Percentiles rank a stretch among this genome's conserved stretches.
Conservation (phyloP, 2,329 filamentous ascomycete genomes). For the Hymenoscyphus salicellus region DNA sequence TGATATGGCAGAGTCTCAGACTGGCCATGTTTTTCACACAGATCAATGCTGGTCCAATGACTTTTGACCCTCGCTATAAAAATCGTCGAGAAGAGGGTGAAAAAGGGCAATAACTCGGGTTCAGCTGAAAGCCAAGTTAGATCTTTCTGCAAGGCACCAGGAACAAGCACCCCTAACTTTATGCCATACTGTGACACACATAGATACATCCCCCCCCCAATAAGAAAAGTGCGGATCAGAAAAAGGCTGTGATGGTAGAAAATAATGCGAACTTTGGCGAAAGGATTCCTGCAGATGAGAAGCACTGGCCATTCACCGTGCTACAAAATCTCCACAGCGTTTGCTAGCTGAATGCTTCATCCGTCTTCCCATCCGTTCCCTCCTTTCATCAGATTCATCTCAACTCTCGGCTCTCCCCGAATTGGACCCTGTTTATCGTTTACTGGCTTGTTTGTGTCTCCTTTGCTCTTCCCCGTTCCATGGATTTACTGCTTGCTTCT, state of each 20-base stretch:
- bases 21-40: background rate
- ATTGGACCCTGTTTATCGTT: background rate
- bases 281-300: background rate
- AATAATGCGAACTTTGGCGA: background rate
- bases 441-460: background rate
- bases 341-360: background rate
- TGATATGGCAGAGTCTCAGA: background rate
- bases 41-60: background rate
- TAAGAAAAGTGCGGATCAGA: background rate
- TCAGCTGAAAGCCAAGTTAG: background rate
- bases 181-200: conserved; percentile 1
- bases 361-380: background rate
- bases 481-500: background rate
- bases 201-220: background rate
- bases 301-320: background rate
- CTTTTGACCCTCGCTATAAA: background rate
- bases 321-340: background rate
- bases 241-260: background rate
- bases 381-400: background rate
- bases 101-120: background rate
- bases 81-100: background rate
- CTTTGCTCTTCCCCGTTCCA: background rate
- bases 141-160: conserved; percentile 5
- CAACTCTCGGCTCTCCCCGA: background rate
- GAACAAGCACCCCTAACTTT: background rate